Evolutionary conservation across 306 rosid genomes (phyloP), one percentile per base, ranked within the genome.

Genomic region (Trichosanthes truncata): DNA sequence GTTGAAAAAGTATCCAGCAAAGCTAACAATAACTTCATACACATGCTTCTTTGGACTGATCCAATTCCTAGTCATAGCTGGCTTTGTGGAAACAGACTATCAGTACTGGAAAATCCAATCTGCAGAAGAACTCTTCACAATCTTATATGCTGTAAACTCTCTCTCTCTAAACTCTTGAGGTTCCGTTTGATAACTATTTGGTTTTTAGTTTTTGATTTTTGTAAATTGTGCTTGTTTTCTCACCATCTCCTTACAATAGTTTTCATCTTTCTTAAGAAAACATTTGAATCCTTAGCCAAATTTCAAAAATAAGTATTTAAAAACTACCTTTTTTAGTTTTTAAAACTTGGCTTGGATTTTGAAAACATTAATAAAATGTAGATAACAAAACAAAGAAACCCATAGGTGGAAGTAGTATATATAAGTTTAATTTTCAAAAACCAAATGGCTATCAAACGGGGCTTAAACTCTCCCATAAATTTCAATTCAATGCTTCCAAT

Each of bases 1-100:
- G 59, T 83, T 87, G 85, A 90, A 84, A 83, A 88, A 84, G 78
- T 85, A 88, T 80, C 94, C 94, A 46, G 90, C 91, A 13, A 90
- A 87, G 79, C 86, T 92, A 48, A 81, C 91, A 46, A 81, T 88
- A 69, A 87, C 93, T 4, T 87, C 93, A 15, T 86, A 86, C 57
- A 87, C 91, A 60, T 91, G 86, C 84, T 92, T 92, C 86, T 84
- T 90, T 75, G 93, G 97, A 81, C 85, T 92, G 90, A 81, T 92
- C 53, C 91, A 92, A 81, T 92, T 92, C 90, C 78, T 88, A 81
- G 77, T 87, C 83, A 92, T 88, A 52, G 92, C 91, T 75, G 91
- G 89, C 17, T 80, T 90, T 40, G 79, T 82, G 49, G 94, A 88
- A 84, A 84, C 87, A 35, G 91, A 86, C 71, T 61, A 81, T 43